phyloP scores from a whole-genome alignment of 1,284 basidiomycete species.

The Peniophora sp. region DNA sequence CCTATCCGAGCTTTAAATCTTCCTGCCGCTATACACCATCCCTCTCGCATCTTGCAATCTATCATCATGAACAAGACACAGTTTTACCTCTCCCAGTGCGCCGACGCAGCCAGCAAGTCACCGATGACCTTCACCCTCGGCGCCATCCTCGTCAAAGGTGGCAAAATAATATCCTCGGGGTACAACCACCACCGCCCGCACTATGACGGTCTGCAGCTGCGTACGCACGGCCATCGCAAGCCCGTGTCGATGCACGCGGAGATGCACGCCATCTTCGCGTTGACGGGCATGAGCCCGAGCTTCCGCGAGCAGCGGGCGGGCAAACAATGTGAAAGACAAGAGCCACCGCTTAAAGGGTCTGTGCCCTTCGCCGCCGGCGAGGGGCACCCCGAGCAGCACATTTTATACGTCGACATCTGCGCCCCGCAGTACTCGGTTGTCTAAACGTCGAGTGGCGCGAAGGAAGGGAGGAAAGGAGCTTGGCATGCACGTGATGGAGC shows the following conservation, averaged over 20 bases:
- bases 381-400: constrained; percentile 14
- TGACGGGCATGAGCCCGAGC: constrained; percentile 44
- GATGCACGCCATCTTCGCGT: constrained; percentile 50
- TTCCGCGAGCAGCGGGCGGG: constrained; percentile 45
- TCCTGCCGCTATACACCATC: too few species aligned
- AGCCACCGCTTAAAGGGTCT: constrained; percentile 13
- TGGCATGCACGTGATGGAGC: too few species aligned
- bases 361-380: constrained; percentile 16
- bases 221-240: constrained; percentile 35
- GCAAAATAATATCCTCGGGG: constrained; percentile 45
- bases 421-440: background rate
- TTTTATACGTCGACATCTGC: constrained; percentile 13
- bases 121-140: constrained; percentile 51
- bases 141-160: constrained; percentile 49
- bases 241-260: constrained; percentile 55
- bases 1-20: too few species aligned
- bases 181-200: constrained; percentile 49
- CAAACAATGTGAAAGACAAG: constrained; percentile 19
- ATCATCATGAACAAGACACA: constrained; percentile 38
- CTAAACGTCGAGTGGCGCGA: background rate
- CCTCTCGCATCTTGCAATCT: too few species aligned
- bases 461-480: constrained; percentile 4
- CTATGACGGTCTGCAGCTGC: constrained; percentile 40
- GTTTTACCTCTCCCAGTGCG: constrained; percentile 46
- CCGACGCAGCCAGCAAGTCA: constrained; percentile 42